A percentile compares a stretch with the other conserved stretches of the same genome.
These are phyloP conservation scores for Acrocalymma vagum DNA, from an alignment of 2,329 filamentous ascomycete genomes.

Conservation along the genomic window DNA sequence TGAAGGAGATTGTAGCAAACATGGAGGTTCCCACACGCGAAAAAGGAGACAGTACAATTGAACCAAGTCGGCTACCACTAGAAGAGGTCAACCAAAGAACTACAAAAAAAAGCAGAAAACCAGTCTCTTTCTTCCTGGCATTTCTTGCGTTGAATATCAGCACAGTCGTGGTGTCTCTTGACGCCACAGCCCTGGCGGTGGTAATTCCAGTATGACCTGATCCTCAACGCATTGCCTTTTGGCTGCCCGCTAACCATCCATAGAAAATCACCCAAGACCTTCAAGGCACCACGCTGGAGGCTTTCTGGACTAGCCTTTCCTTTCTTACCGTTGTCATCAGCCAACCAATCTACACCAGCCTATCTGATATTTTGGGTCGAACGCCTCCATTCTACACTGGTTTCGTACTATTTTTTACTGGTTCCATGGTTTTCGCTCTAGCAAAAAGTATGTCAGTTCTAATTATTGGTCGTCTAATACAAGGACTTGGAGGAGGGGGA, in stretches of 20 bases:
- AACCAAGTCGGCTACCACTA: no score
- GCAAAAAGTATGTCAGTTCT: conserved; percentile 57
- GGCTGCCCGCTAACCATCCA: not conserved
- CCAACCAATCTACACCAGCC: conserved; percentile 38
- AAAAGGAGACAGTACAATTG: no score
- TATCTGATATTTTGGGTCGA: conserved; percentile 33
- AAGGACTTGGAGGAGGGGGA: conserved; percentile 61
- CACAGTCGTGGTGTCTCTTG: conserved; percentile 17
- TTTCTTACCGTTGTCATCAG: conserved; percentile 31
- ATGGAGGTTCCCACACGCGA: no score
- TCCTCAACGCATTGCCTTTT: not conserved
- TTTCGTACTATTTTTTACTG: conserved; percentile 52
- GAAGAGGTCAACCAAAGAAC: no score
- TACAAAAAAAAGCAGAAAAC: no score
- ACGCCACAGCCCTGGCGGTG: conserved; percentile 15
- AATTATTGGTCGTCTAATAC: conserved; percentile 59
- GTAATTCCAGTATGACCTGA: conserved; percentile 16
- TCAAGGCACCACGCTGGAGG: conserved; percentile 15
- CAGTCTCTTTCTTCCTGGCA: conserved; percentile 8
- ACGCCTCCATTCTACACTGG: conserved; percentile 22
- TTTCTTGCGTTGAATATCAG: conserved; percentile 4
- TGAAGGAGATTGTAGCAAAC: no score
- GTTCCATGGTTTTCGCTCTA: conserved; percentile 57
- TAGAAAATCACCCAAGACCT: conserved; percentile 8
- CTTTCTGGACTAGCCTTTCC: conserved; percentile 70